Base-by-base conservation (phyloP, 306 rosid species). In the Cotoneaster glaucophyllus region DNA sequence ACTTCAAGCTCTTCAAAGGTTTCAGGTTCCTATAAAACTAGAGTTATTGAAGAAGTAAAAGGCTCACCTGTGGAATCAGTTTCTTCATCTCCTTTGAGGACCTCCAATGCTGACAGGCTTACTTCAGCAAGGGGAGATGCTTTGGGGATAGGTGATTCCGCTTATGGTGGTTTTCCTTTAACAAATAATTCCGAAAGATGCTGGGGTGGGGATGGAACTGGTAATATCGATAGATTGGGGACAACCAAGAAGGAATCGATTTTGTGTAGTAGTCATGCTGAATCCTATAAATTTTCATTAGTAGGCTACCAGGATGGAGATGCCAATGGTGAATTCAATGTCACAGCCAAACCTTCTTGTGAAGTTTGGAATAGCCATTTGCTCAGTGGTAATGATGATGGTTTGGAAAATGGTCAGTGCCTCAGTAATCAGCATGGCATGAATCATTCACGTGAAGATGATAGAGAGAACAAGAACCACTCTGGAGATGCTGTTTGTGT, bases 1-100 rank as follows among this genome's bases (percentile, higher is more conserved):
- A 84, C 85, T 74, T 93, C 98, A 76, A 90, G 89, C 86, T 90
- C 93, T 78, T 93, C 98, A 67, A 89, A 90, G 84, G 80, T 86
- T 74, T 90, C 97, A 54, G 83, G 88, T 39, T 86, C 88, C 76
- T 82, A 67, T 75, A 84, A 71, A 83, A 78, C 52, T 18, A 86
- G 85, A 72, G 83, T 82, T 75, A 79, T 82, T 81, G 88, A 81
- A 73, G 90, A 84, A 57, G 85, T 79, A 67, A 88, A 80, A 81
- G 85, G 83, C 70, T 93, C 93, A 28, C 89, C 98, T 5, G 90
- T 86, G 45, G 93, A 86, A 80, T 93, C 98, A 22, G 91, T 89
- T 77, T 85, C 97, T 45, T 91, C 98, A 3, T 89, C 93, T 41
- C 98, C 93, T 72, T 64, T 82, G 45, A 82, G 87, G 87, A 69